These are phyloP conservation scores for Penicillium mononematosum DNA, from an alignment of 495 filamentous ascomycete species.

Conservation along the genomic window DNA sequence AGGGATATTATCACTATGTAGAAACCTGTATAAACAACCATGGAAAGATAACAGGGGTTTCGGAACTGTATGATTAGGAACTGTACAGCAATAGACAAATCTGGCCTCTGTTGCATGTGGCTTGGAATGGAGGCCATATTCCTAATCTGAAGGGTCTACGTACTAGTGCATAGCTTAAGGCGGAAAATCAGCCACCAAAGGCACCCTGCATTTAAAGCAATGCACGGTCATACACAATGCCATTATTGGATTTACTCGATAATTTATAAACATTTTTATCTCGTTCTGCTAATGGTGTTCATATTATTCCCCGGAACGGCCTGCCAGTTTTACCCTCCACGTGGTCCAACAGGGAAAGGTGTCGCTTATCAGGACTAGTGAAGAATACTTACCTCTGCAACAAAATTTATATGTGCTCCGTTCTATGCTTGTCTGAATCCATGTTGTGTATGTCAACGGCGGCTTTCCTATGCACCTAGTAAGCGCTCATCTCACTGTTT, in stretches of 20 bases:
- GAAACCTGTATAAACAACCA: too few relatives aligned
- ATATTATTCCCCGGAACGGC: background rate
- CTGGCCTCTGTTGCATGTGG: background rate
- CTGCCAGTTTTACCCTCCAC: background rate
- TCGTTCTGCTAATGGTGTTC: too few relatives aligned
- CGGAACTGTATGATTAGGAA: background rate
- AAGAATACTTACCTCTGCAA: background rate
- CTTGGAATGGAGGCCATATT: background rate
- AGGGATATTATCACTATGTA: too few relatives aligned
- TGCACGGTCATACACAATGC: background rate
- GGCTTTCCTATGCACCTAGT: background rate
- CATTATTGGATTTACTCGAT: background rate
- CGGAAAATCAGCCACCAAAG: background rate
- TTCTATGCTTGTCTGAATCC: background rate
- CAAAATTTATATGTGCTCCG: background rate
- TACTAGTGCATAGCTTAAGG: background rate
- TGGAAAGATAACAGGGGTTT: background rate
- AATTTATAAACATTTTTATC: background rate
- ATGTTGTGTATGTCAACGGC: background rate
- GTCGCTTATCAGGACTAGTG: background rate
- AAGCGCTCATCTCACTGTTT: background rate
- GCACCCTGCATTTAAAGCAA: background rate
- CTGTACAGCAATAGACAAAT: background rate
- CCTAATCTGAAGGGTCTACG: background rate
- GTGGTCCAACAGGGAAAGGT: background rate